Percentiles rank a stretch among this genome's conserved stretches.
These are phyloP conservation scores for Dothiorella sarmentorum DNA, from an alignment of 2,329 filamentous ascomycete species.

Conservation along the genomic window DNA sequence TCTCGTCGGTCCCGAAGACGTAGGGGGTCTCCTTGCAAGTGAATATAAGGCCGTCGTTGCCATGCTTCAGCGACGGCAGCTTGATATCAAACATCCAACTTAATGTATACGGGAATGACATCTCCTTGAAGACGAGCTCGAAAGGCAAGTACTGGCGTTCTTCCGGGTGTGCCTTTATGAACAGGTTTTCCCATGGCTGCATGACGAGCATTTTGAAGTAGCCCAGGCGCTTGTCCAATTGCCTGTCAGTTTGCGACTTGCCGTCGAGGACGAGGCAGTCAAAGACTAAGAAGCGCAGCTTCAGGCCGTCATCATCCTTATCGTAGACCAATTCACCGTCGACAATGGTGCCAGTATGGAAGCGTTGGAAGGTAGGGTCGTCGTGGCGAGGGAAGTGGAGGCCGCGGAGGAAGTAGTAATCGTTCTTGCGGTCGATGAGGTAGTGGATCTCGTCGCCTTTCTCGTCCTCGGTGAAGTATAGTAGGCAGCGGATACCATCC, in stretches of 20 bases:
- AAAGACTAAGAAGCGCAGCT: constrained; percentile 82
- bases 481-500: constrained; percentile 90
- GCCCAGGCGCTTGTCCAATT: constrained; percentile 82
- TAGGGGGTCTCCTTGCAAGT: constrained; percentile 89
- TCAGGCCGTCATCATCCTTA: constrained; percentile 57
- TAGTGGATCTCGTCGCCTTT: constrained; percentile 73
- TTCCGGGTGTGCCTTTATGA: constrained; percentile 57
- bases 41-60: constrained; percentile 96
- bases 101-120: constrained; percentile 83
- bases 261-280: constrained; percentile 84
- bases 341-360: constrained; percentile 76
- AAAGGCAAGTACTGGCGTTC: constrained; percentile 73
- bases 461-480: constrained; percentile 71
- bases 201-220: constrained; percentile 79
- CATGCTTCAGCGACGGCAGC: constrained; percentile 79
- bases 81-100: constrained; percentile 75
- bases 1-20: constrained; percentile 81
- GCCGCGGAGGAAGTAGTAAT: constrained; percentile 80
- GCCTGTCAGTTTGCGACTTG: constrained; percentile 70
- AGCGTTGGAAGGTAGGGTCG: constrained; percentile 56
- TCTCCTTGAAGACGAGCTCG: constrained; percentile 79
- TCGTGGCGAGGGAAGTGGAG: constrained; percentile 77
- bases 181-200: constrained; percentile 63
- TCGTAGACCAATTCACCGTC: constrained; percentile 95
- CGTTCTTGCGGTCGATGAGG: constrained; percentile 95